A percentile compares a stretch with the other conserved stretches of the same genome.
phyloP scores from a whole-genome alignment of 371 early-diverging fungal species.

The Mucor circinelloides region DNA sequence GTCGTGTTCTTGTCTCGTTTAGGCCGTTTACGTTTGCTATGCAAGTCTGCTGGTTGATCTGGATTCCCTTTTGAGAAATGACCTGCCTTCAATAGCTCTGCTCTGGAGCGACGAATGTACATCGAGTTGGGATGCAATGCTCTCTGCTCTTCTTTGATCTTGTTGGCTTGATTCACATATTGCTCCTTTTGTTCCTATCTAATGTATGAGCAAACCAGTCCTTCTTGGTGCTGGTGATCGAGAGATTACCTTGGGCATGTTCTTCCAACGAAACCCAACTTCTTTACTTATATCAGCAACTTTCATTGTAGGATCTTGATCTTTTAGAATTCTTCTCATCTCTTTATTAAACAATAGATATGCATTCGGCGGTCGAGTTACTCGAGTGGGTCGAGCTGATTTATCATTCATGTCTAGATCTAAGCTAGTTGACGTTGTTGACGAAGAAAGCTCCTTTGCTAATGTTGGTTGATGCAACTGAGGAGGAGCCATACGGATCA shows the following conservation, averaged over 20 bases:
- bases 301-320: slow-evolving; percentile 66
- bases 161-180: slow-evolving; percentile 44
- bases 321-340: slow-evolving; percentile 62
- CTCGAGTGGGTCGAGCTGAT: slow-evolving; percentile 33
- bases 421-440: neutral
- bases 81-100: slow-evolving; percentile 62
- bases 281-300: slow-evolving; percentile 69
- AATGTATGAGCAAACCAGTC: neutral
- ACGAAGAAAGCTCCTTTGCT: neutral
- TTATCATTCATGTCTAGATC: slow-evolving; percentile 6
- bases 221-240: neutral
- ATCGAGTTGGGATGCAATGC: slow-evolving; percentile 63
- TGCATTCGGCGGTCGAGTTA: slow-evolving; percentile 71
- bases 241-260: slow-evolving; percentile 34
- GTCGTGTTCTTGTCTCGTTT: slow-evolving; percentile 58
- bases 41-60: neutral
- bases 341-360: slow-evolving; percentile 69
- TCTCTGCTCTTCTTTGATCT: slow-evolving; percentile 42
- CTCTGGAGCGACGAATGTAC: slow-evolving; percentile 71
- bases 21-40: slow-evolving; percentile 17
- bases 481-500: slow-evolving; percentile 27
- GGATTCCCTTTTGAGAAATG: slow-evolving; percentile 29
- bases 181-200: slow-evolving; percentile 37
- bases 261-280: slow-evolving; percentile 64
- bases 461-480: slow-evolving; percentile 24